Evolutionary conservation across 805 yeast species (phyloP).

Genomic region (Sporopachydermia lactativora): DNA sequence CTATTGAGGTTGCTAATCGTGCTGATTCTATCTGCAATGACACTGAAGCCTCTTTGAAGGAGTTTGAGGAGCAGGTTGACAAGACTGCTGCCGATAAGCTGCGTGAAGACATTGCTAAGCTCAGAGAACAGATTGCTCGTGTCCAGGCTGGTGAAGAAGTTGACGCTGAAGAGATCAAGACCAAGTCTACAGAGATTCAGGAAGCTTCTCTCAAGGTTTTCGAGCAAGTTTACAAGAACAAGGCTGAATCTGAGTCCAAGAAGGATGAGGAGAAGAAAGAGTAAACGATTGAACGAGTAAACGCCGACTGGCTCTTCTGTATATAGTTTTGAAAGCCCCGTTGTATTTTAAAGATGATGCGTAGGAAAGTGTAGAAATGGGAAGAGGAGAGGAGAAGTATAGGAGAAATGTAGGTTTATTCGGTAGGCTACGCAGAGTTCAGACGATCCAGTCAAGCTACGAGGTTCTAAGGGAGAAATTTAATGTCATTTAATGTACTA

Average conservation of each 20-base stretch:
- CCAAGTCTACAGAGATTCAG: constrained; percentile 76
- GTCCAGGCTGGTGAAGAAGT: constrained; percentile 55
- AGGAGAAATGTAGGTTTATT: no score
- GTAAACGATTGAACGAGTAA: not conserved
- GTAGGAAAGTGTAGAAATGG: no score
- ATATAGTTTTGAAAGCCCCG: no score
- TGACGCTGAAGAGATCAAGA: constrained; percentile 49
- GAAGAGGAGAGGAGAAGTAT: no score
- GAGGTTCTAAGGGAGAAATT: no score
- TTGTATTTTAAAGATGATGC: no score
- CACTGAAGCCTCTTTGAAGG: constrained; percentile 73
- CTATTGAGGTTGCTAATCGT: constrained; percentile 76
- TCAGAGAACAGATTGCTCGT: constrained; percentile 68
- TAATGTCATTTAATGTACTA: no score
- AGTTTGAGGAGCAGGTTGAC: constrained; percentile 55
- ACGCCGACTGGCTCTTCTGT: no score
- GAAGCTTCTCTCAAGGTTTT: constrained; percentile 68
- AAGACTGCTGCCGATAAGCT: constrained; percentile 41
- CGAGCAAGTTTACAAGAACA: constrained; percentile 51
- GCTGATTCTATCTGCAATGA: constrained; percentile 76
- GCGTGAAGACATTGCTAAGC: constrained; percentile 39
- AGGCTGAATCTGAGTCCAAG: constrained; percentile 3
- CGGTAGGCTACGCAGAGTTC: no score
- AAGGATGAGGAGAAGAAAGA: not conserved
- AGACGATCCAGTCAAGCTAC: no score